These are phyloP conservation scores for Aspergillus campestris DNA, from an alignment of 495 filamentous ascomycete species.

Conservation along the genomic window DNA sequence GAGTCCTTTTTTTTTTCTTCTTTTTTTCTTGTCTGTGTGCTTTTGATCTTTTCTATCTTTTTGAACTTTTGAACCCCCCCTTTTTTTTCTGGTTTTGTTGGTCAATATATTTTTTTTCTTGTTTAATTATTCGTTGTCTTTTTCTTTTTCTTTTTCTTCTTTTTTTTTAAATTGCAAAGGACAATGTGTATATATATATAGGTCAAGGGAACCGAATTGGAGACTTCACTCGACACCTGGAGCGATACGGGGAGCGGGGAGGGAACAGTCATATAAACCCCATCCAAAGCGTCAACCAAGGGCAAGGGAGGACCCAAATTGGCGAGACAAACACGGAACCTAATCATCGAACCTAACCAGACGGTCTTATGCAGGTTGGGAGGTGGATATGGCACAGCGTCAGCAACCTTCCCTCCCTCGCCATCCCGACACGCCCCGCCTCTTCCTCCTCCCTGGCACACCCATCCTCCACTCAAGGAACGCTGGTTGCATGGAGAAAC, in stretches of 20 bases:
- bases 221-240: slow-evolving; percentile 1
- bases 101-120: background rate
- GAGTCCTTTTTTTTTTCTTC: too few species aligned
- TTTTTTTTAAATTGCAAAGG: background rate
- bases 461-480: slow-evolving; percentile 32
- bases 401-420: slow-evolving; percentile 27
- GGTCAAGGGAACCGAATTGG: background rate
- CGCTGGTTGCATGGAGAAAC: slow-evolving; percentile 24
- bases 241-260: slow-evolving; percentile 34
- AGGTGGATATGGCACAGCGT: slow-evolving; percentile 29
- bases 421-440: too few species aligned
- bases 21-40: background rate
- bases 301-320: slow-evolving; percentile 18
- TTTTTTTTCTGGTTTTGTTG: too few species aligned
- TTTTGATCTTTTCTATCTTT: background rate
- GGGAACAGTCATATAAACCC: slow-evolving; percentile 30
- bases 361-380: slow-evolving; percentile 33
- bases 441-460: too few species aligned
- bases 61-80: background rate
- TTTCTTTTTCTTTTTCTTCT: background rate
- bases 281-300: slow-evolving; percentile 20
- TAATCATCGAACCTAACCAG: slow-evolving; percentile 32
- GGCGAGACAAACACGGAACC: slow-evolving; percentile 32
- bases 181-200: too few species aligned
- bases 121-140: background rate